phyloP scores from a whole-genome alignment of 2,329 filamentous ascomycete species.

The Penicillium sp. region DNA sequence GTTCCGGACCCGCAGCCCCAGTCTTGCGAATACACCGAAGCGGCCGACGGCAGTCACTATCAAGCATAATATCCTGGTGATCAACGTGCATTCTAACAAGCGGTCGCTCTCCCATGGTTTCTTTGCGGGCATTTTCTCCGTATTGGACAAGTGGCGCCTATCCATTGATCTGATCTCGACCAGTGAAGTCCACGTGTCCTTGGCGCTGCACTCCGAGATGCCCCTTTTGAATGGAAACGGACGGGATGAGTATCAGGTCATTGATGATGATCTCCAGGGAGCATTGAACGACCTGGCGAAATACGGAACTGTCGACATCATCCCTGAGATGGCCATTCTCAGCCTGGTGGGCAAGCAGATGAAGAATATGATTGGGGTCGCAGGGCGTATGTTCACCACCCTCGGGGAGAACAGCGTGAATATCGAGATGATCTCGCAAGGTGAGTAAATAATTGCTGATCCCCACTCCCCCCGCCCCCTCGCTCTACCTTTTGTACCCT shows the following conservation, averaged over 20 bases:
- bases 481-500: slow-evolving; percentile 5
- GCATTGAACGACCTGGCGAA: slow-evolving; percentile 72
- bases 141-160: slow-evolving; percentile 80
- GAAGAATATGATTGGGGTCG: slow-evolving; percentile 96
- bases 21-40: slow-evolving; percentile 61
- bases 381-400: slow-evolving; percentile 91
- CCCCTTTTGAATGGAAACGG: slow-evolving; percentile 52
- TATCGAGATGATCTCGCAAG: slow-evolving; percentile 99
- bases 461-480: slow-evolving; percentile 11
- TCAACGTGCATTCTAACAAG: slow-evolving; percentile 98
- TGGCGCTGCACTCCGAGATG: slow-evolving; percentile 84
- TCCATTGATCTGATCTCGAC: slow-evolving; percentile 96
- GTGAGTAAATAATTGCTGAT: slow-evolving; percentile 51
- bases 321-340: slow-evolving; percentile 91
- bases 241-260: slow-evolving; percentile 53
- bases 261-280: slow-evolving; percentile 62
- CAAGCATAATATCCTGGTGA: slow-evolving; percentile 93
- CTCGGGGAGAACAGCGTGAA: slow-evolving; percentile 92
- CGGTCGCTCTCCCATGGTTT: slow-evolving; percentile 94
- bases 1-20: slow-evolving; percentile 48
- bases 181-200: slow-evolving; percentile 93
- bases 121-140: slow-evolving; percentile 88
- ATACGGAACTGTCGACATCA: slow-evolving; percentile 86
- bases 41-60: slow-evolving; percentile 89
- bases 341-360: slow-evolving; percentile 93